A percentile compares a stretch with the other conserved stretches of the same genome.
Evolutionary conservation across 1,139 yeast genomes (phyloP).

Genomic region (Taphrina confusa): DNA sequence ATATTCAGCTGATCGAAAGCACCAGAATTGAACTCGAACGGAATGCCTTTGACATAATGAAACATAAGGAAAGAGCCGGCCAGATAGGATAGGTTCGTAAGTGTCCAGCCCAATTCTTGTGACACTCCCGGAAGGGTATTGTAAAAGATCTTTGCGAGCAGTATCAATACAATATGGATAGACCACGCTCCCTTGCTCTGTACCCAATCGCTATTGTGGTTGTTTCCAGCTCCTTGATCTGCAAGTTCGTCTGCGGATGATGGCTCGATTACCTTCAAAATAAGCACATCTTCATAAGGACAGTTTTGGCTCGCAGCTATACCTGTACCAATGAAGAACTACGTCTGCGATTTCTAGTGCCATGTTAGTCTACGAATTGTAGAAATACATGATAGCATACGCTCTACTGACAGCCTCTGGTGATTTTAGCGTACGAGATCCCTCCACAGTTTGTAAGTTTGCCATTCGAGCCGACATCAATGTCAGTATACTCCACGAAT

Average conservation of each 20-base stretch:
- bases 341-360: conserved; percentile 20
- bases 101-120: conserved; percentile 88
- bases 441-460: conserved; percentile 14
- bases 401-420: not conserved
- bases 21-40: conserved; percentile 94
- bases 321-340: conserved; percentile 21
- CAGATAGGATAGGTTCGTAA: conserved; percentile 82
- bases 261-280: conserved; percentile 70
- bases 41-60: conserved; percentile 94
- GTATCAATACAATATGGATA: conserved; percentile 80
- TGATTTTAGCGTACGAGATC: conserved; percentile 12
- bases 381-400: not conserved
- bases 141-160: conserved; percentile 70
- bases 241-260: conserved; percentile 89
- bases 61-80: conserved; percentile 90
- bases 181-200: conserved; percentile 93
- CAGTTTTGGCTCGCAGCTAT: not conserved
- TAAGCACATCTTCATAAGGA: not conserved
- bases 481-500: too few species aligned
- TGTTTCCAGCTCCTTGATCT: conserved; percentile 86
- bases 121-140: conserved; percentile 75
- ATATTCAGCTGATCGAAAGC: conserved; percentile 93
- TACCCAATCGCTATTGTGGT: conserved; percentile 94
- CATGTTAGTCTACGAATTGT: not conserved
- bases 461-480: conserved; percentile 22